Percentiles rank a stretch among this genome's conserved stretches.
Evolutionary conservation across 2,329 filamentous ascomycete genomes (phyloP).

Genomic region (Nothomitra cinnamomea): DNA sequence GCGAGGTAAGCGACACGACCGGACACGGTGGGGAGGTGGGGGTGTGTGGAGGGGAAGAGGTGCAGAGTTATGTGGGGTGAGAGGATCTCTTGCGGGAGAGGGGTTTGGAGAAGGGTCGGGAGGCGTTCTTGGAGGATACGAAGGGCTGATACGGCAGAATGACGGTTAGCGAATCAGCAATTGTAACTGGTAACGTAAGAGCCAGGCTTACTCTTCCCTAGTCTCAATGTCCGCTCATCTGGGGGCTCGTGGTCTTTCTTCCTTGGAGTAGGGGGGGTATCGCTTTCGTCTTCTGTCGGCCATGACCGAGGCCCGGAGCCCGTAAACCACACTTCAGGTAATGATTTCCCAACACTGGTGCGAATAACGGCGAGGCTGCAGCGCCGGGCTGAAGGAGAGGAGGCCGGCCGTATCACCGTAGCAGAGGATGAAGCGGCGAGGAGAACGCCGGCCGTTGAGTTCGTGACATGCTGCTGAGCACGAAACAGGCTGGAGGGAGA

Average conservation of each 20-base stretch:
- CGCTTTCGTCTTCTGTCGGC: neutral
- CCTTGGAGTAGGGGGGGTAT: neutral
- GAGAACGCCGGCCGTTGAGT: neutral
- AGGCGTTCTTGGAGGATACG: conserved; percentile 43
- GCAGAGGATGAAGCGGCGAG: neutral
- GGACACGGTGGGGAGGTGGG: conserved; percentile 79
- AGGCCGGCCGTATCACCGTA: neutral
- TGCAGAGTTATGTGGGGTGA: conserved; percentile 44
- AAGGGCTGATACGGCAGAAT: conserved; percentile 28
- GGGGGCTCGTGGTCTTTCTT: conserved; percentile 29
- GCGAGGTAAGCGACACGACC: conserved; percentile 83
- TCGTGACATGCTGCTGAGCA: neutral
- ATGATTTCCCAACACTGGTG: neutral
- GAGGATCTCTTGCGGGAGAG: conserved; percentile 43
- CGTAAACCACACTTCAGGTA: conserved; percentile 5
- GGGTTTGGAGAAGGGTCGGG: conserved; percentile 41
- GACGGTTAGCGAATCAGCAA: too few species aligned
- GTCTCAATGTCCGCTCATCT: conserved; percentile 41
- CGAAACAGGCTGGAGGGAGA: conserved; percentile 1
- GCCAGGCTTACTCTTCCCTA: conserved; percentile 38
- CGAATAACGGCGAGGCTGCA: neutral
- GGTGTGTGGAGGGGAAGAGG: conserved; percentile 58
- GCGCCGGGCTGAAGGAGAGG: neutral
- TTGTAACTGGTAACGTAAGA: neutral
- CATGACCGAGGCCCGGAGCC: neutral